Percentiles rank a stretch among this genome's conserved stretches.
Conservation (phyloP, 257 asterid genomes). For the Anisodus acutangulus region DNA sequence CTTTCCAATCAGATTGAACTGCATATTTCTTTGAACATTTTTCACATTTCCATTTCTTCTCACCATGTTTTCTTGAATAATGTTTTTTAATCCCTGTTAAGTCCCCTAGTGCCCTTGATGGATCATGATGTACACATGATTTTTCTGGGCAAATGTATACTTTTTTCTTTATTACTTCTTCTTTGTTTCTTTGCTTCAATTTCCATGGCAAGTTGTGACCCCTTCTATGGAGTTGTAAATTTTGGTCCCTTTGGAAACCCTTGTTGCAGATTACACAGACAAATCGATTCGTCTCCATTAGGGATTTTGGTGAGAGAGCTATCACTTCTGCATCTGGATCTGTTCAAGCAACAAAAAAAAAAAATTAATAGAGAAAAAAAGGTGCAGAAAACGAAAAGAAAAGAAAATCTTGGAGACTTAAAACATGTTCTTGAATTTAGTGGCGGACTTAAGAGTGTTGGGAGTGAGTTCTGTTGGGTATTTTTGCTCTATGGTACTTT, state of each 20-base stretch:
- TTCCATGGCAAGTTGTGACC: slow-evolving; percentile 94
- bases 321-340: slow-evolving; percentile 98
- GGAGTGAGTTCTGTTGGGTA: no score
- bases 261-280: slow-evolving; percentile 89
- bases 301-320: slow-evolving; percentile 82
- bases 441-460: no score
- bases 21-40: slow-evolving; percentile 91
- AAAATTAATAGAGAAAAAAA: background rate
- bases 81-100: slow-evolving; percentile 88
- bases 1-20: slow-evolving; percentile 97
- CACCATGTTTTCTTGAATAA: slow-evolving; percentile 86
- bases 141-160: slow-evolving; percentile 91
- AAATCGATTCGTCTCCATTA: slow-evolving; percentile 93
- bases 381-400: no score
- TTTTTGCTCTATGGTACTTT: no score
- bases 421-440: no score
- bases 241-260: slow-evolving; percentile 95
- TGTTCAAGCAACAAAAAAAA: slow-evolving; percentile 29
- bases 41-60: slow-evolving; percentile 94
- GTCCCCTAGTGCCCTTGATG: slow-evolving; percentile 85
- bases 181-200: slow-evolving; percentile 74
- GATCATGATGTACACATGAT: slow-evolving; percentile 81
- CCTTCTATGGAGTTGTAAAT: slow-evolving; percentile 81
- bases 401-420: no score
- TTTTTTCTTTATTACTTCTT: slow-evolving; percentile 67